phyloP scores from a whole-genome alignment of 257 asterid species.

The Eustoma russellianum region DNA sequence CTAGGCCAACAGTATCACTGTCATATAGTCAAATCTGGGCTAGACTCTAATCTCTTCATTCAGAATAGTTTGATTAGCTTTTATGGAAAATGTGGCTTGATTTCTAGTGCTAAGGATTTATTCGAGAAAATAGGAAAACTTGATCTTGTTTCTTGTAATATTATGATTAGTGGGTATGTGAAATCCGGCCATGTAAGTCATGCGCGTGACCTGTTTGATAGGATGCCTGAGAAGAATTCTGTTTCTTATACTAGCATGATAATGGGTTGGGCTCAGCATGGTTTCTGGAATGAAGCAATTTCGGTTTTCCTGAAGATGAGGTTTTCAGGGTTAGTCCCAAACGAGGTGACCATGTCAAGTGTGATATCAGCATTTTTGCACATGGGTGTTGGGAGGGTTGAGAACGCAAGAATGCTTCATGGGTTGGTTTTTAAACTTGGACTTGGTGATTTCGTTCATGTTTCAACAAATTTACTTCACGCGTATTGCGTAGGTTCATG shows the following conservation, averaged over 20 bases:
- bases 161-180: constrained; percentile 55
- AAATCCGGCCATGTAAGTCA: constrained; percentile 37
- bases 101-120: constrained; percentile 40
- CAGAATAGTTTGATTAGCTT: constrained; percentile 77
- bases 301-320: constrained; percentile 59
- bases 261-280: constrained; percentile 58
- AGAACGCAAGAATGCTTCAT: constrained; percentile 45
- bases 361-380: constrained; percentile 52
- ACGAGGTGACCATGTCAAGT: constrained; percentile 73
- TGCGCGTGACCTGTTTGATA: constrained; percentile 61
- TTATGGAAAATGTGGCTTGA: constrained; percentile 54
- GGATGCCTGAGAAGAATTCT: constrained; percentile 52
- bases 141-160: constrained; percentile 64
- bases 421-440: constrained; percentile 71
- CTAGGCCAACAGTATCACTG: constrained; percentile 61
- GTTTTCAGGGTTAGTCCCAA: constrained; percentile 45
- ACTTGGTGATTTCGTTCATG: constrained; percentile 36
- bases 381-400: constrained; percentile 15
- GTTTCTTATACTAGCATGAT: constrained; percentile 80
- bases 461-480: constrained; percentile 66
- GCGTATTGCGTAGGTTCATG: constrained; percentile 35
- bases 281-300: constrained; percentile 36
- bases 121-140: constrained; percentile 30
- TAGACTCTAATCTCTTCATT: constrained; percentile 45
- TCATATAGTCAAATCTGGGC: constrained; percentile 49